Percentiles rank a stretch among this genome's conserved stretches.
phyloP scores from a whole-genome alignment of 352 stramenopile genomes.

The Pythium utonaiense region DNA sequence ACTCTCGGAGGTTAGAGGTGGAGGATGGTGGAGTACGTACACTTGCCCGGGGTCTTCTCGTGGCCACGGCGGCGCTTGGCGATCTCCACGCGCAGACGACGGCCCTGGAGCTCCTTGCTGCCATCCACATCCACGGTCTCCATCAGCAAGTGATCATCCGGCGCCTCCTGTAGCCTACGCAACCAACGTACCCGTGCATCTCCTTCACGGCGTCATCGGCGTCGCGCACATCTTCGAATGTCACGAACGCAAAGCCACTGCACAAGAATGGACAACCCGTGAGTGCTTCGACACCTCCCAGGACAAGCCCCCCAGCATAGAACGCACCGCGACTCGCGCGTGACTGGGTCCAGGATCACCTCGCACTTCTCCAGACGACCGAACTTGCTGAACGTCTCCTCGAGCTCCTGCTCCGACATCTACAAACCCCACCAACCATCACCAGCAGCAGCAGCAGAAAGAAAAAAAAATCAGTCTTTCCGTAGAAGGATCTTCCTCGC shows the following conservation, averaged over 20 bases:
- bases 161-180: not conserved
- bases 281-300: too few species aligned
- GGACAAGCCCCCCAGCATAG: too few species aligned
- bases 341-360: constrained; percentile 77
- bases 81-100: constrained; percentile 72
- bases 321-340: constrained; percentile 66
- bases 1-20: not conserved
- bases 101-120: constrained; percentile 74
- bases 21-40: constrained; percentile 33
- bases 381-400: constrained; percentile 75
- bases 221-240: constrained; percentile 73
- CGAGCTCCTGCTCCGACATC: constrained; percentile 48
- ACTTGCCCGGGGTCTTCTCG: constrained; percentile 82
- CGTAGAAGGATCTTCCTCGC: not conserved
- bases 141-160: not conserved
- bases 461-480: constrained; percentile 1
- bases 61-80: constrained; percentile 78
- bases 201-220: constrained; percentile 75
- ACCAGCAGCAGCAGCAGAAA: too few species aligned
- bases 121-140: constrained; percentile 3
- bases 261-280: too few species aligned
- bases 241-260: constrained; percentile 79
- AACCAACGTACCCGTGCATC: constrained; percentile 60
- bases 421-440: constrained; percentile 18
- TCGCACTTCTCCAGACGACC: constrained; percentile 72